A percentile compares a stretch with the other conserved stretches of the same genome.
These are phyloP conservation scores for Thalassiosira ordinaria DNA, from an alignment of 352 stramenopile species.

Conservation along the genomic window DNA sequence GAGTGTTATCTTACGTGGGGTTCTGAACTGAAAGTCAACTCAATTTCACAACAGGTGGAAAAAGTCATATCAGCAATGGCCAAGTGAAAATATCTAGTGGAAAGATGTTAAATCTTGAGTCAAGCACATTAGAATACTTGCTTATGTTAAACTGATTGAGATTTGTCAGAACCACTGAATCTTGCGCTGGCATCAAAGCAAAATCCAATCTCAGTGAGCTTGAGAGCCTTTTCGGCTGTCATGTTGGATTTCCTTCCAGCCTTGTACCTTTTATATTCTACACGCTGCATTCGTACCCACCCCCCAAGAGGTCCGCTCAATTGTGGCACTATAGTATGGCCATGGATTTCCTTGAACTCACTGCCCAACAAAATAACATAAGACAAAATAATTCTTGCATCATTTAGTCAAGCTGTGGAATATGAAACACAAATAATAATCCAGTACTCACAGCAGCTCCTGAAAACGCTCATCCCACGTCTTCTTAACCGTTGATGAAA, in stretches of 20 bases:
- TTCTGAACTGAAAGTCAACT: conserved; percentile 26
- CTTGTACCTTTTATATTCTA: conserved; percentile 62
- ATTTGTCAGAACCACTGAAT: no score
- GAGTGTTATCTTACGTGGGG: conserved; percentile 26
- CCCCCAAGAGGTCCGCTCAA: conserved; percentile 51
- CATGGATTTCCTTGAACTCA: conserved; percentile 62
- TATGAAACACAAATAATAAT: not conserved
- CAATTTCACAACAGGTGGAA: conserved; percentile 6
- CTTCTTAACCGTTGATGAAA: conserved; percentile 20
- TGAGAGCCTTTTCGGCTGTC: conserved; percentile 62
- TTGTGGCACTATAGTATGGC: conserved; percentile 62
- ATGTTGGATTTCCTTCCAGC: conserved; percentile 53
- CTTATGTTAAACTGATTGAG: no score
- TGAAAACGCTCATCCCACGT: conserved; percentile 62
- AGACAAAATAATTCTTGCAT: not conserved
- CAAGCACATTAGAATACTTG: no score
- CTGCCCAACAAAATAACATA: not conserved
- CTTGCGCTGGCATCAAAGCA: conserved; percentile 52
- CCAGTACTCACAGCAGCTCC: conserved; percentile 44
- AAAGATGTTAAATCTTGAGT: no score
- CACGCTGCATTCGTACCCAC: conserved; percentile 63
- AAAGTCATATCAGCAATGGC: no score
- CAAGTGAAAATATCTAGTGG: no score
- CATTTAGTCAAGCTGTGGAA: not conserved
- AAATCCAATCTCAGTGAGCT: conserved; percentile 66